Evolutionary conservation across 192 early-diverging fungal species (phyloP), one percentile per base, ranked within the genome.

Genomic region (Martensiomyces pterosporus): DNA sequence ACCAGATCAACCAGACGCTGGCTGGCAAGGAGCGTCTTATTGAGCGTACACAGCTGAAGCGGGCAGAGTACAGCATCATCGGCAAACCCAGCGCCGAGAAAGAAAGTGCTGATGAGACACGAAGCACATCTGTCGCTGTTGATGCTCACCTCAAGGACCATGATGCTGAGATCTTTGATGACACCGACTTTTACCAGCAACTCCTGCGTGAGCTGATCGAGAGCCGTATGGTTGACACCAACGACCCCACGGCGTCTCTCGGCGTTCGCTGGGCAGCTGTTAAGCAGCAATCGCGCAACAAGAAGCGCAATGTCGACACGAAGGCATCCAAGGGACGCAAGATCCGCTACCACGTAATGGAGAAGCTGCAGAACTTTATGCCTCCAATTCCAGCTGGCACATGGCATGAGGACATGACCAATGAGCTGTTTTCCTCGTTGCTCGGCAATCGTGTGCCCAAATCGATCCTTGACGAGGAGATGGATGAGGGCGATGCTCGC

Each of bases 291-390:
- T 61, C 85, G 39, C 60, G 64, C 21, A 44, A 64, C 37, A 87
- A 87, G 58, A 85, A 83, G 67, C 79, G 82, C 23, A 51, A 36
- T 9, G 81, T 91, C n/a, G 92, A 95, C 57, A 90, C 82, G 15
- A 88, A 86, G 60, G 91, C 90, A 25, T 85, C 84, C 52, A 98
- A 98, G 66, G 94, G 93, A 17, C 80, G 94, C 47, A 85, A 88
- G 52, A 66, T 98, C 40, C 80, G 93, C 72, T 98, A 91, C 67
- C 85, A 94, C 49, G 85, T 92, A n/a, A 90, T 94, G 52, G 94
- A 98, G 50, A 98, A 96, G 54, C 66, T 98, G 13, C 87, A 89
- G 60, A 95, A 92, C 68, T 98, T 93, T 67, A 98, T 98, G 93
- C 86, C 88, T 3, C 90, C 94, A 13, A 80, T 91, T 41, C 89